Evolutionary conservation across 345 rosid species (phyloP).

Genomic region (Pugionium cornutum): DNA sequence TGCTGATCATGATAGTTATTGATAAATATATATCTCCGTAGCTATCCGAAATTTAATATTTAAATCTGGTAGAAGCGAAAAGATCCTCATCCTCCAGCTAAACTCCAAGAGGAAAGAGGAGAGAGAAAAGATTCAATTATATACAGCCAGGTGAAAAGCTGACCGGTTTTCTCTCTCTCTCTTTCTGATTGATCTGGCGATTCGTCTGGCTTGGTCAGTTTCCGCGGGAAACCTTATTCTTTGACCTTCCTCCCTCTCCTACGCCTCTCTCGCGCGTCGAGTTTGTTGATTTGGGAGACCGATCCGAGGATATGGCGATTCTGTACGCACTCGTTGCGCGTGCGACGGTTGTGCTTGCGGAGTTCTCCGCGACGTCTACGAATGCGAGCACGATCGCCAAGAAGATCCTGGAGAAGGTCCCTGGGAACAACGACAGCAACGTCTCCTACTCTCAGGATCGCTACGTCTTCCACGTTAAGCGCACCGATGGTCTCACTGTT

Average conservation of each 20-base stretch:
- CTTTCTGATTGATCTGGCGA: slow-evolving; percentile 34
- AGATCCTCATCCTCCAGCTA: slow-evolving; percentile 36
- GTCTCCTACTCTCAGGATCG: slow-evolving; percentile 97
- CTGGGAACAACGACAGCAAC: slow-evolving; percentile 70
- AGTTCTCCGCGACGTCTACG: slow-evolving; percentile 69
- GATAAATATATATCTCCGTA: not conserved
- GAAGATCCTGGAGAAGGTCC: slow-evolving; percentile 81
- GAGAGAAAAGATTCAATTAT: slow-evolving; percentile 29
- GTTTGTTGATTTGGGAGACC: slow-evolving; percentile 8
- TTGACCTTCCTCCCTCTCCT: slow-evolving; percentile 22
- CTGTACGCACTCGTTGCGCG: slow-evolving; percentile 88
- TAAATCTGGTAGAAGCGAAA: slow-evolving; percentile 21
- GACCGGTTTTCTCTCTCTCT: slow-evolving; percentile 21
- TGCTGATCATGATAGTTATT: too few relatives aligned
- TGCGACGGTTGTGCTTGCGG: slow-evolving; percentile 89
- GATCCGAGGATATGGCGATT: slow-evolving; percentile 63
- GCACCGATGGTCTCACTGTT: slow-evolving; percentile 96
- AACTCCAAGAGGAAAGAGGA: slow-evolving; percentile 29
- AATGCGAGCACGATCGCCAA: slow-evolving; percentile 81
- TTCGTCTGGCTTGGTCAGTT: slow-evolving; percentile 29
- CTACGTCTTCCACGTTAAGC: slow-evolving; percentile 82
- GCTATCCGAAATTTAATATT: slow-evolving; percentile 7
- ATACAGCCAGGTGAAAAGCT: slow-evolving; percentile 10
- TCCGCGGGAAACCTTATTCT: slow-evolving; percentile 41
- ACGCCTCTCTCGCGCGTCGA: not conserved